Base-by-base conservation (phyloP, 2,329 filamentous ascomycete genomes). In the Juglanconis oblonga region DNA sequence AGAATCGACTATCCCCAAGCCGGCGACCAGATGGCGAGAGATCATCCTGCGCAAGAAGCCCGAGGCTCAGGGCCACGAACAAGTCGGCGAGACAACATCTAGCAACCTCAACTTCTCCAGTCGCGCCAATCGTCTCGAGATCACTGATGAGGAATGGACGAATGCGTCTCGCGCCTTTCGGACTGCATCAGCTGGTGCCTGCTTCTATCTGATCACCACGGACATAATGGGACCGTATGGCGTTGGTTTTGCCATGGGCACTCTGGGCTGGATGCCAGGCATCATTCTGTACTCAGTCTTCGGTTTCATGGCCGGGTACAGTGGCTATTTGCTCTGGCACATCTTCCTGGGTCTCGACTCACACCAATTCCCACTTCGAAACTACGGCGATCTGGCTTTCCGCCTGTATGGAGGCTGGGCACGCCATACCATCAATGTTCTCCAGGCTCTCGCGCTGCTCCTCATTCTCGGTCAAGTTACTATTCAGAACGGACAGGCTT, bases 391-490 rank as follows among this genome's bases (percentile, higher is more conserved):
- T 66, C 66, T 80, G 1, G 78, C 75, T 53, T 81, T 77, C 68
- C 76, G 80, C 33, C 68, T 77, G 44, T 81, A 75, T 63, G 81
- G 81, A 3, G 67, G 67, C 14, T 71, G 67, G 61, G 71, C 76
- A 32, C 77, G 79, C 11, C 74, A 82, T 62, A 57, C 74, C 10
- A 71, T 81, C 69, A 83, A 83, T 65, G 58, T 79, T 47, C 69
- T 79, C 1, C 80, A 82, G 66, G 72, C 77, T 0, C 64, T 82
- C 38, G 75, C 77, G 61, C 70, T 83, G 40, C 67, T 85, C 31
- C 71, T 85, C 31, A 79, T 79, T 51, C 80, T 85, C 1, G 74
- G 77, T 1, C 72, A 83, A 48, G 71, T 85, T 47, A 79, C 83
- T 56, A 76, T 85, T 51, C 74, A 71, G 54, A 82, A 80, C 49